Conservation (phyloP, 495 filamentous ascomycete genomes). For the Sporormia fimetaria region DNA sequence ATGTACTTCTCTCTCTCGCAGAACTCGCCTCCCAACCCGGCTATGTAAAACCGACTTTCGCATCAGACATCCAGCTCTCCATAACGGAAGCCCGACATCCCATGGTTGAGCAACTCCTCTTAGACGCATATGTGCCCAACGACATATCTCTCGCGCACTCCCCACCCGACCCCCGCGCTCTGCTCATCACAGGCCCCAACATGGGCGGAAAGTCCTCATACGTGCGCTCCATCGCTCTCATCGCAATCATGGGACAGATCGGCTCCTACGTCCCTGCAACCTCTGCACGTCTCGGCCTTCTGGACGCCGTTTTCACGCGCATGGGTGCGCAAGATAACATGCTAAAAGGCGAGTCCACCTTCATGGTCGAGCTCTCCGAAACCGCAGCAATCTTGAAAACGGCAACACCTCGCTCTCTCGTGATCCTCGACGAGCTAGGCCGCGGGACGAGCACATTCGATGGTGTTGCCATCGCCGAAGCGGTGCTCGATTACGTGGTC, state of each 20-base stretch:
- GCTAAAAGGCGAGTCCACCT: slow-evolving; percentile 87
- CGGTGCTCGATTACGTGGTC: slow-evolving; percentile 78
- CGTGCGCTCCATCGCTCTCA: slow-evolving; percentile 81
- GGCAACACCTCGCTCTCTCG: slow-evolving; percentile 66
- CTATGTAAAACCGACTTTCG: slow-evolving; percentile 79
- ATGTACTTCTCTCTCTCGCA: slow-evolving; percentile 81
- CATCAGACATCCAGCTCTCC: slow-evolving; percentile 53
- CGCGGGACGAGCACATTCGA: slow-evolving; percentile 90
- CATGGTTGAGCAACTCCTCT: slow-evolving; percentile 87
- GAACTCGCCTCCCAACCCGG: slow-evolving; percentile 74
- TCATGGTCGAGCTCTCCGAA: slow-evolving; percentile 95
- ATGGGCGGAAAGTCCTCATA: slow-evolving; percentile 98
- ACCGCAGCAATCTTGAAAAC: slow-evolving; percentile 82
- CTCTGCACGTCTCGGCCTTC: slow-evolving; percentile 60
- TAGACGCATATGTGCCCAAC: slow-evolving; percentile 87
- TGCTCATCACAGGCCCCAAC: slow-evolving; percentile 92
- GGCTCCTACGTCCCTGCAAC: slow-evolving; percentile 85
- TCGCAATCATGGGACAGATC: slow-evolving; percentile 88
- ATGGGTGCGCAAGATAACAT: slow-evolving; percentile 98
- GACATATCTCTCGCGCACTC: slow-evolving; percentile 56
- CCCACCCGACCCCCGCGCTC: slow-evolving; percentile 51
- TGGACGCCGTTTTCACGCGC: slow-evolving; percentile 87
- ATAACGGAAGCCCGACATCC: slow-evolving; percentile 78
- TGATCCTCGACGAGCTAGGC: slow-evolving; percentile 93
- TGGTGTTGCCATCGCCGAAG: slow-evolving; percentile 89